Evolutionary conservation across 805 yeast species (phyloP).

Genomic region (Yamadazyma olivae): DNA sequence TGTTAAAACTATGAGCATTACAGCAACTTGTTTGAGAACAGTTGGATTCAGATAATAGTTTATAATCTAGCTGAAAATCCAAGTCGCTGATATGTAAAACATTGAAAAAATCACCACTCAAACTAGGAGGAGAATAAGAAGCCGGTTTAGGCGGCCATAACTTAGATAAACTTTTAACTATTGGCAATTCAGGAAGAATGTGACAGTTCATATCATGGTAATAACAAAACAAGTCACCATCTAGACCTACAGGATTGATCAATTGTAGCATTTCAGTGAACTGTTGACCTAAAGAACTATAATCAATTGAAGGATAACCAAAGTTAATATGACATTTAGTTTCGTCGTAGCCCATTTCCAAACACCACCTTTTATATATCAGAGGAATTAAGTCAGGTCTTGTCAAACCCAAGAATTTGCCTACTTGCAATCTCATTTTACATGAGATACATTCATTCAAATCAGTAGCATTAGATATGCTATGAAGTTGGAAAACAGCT

Average conservation of each 20-base stretch:
- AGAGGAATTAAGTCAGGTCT: constrained; percentile 40
- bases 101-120: constrained; percentile 40
- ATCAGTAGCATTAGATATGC: constrained; percentile 31
- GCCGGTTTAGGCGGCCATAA: constrained; percentile 37
- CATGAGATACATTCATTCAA: constrained; percentile 53
- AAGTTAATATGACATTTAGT: constrained; percentile 16
- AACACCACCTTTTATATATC: constrained; percentile 44
- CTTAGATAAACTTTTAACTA: constrained; percentile 23
- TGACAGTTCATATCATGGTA: constrained; percentile 46
- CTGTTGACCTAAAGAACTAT: constrained; percentile 23
- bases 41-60: constrained; percentile 53
- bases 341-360: constrained; percentile 33
- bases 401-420: constrained; percentile 26
- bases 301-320: constrained; percentile 28
- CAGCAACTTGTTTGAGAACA: constrained; percentile 60
- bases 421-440: constrained; percentile 23
- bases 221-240: constrained; percentile 43
- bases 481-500: constrained; percentile 22
- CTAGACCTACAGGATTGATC: constrained; percentile 51
- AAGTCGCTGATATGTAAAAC: constrained; percentile 66
- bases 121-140: constrained; percentile 17
- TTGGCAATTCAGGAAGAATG: constrained; percentile 42
- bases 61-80: constrained; percentile 54
- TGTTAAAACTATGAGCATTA: constrained; percentile 45
- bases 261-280: constrained; percentile 48